Evolutionary conservation across 805 yeast species (phyloP), one percentile per base, ranked within the genome.

Genomic region (Maudiozyma saulgeensis): DNA sequence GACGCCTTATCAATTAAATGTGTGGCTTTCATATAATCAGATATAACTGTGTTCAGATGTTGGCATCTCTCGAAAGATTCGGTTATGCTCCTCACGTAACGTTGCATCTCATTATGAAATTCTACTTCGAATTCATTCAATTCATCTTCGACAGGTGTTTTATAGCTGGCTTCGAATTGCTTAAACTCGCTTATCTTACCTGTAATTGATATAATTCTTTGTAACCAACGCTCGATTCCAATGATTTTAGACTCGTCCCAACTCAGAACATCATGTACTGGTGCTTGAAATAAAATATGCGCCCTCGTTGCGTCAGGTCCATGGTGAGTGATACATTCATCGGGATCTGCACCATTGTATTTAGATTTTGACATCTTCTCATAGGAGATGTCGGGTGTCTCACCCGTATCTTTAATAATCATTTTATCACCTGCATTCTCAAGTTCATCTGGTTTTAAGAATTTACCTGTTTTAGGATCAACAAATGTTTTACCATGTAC

Each of bases 281-380:
- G 96, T 0, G 97, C 96, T 60, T 84, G 95, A 71, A 93, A 93
- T 13, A 93, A 67, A 51, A 93, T 80, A 62, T 91, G 96, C 0
- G 98, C 98, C 52, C 98, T 77, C 0, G 91, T 86, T 0, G 96
- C 89, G 70, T 93, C 99, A 1, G 96, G 88, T 3, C 99, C 98
- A 64, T 87, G 87, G 37, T 69, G 72, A 11, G 60, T 61, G 26
- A 93, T 89, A 56, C 91, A 86, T 51, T 76, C 78, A 0, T 73
- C 78, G 0, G 98, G 98, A 61, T 91, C 96, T 2, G 87, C 95
- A 15, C 99, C 99, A 60, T 93, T 93, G 61, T 81, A 82, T 61
- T 93, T 93, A 0, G 97, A 90, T 67, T 93, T 93, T 1, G 97
- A 90, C 99, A 93, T 93, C 62, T 93, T 93, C 61, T 93, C 98